Evolutionary conservation across 1,284 basidiomycete genomes (phyloP), one percentile per base, ranked within the genome.

Genomic region (Calocybe gambosa): DNA sequence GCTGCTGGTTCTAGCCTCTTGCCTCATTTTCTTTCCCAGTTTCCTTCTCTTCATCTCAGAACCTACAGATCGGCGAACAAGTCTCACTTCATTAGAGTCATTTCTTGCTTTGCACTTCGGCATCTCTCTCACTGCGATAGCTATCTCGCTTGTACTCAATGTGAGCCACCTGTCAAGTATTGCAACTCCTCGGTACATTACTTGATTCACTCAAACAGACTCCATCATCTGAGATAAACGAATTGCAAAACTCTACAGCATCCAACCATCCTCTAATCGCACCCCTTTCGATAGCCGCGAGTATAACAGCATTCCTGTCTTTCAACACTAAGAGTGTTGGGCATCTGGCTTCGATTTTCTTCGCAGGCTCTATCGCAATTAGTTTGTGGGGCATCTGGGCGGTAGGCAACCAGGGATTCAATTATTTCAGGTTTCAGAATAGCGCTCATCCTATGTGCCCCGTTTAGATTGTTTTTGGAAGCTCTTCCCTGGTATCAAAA

Each of bases 351-450:
- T 67, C 74, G 15, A 43, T 79, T 1, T 66, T 82, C 29, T 74
- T 73, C 39, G 33, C 78, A 10, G 69, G 74, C 16, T 74, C 73
- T 9, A 68, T 72, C 3, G 54, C 68, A 36, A 72, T 85, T 37
- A 78, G 78, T 13, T 47, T 82, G 5, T 83, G 79, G 73, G 85
- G 87, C 1, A 55, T 79, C n/a, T 89, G 83, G 82, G 72, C 73
- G 61, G 86, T 86, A 58, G 49, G 82, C 71, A 10, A 35, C 29
- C 35, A 39, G 51, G 21, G 21, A 23, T 23, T 7, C 7, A 23
- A 23, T 23, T 35, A 46, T 42, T n/a, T 38, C 5, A 42, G 5
- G 21, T 7, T 34, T 25, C 20, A 16, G 12, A n/a, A 26, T 3
- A 20, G 26, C 33, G 43, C 15, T 36, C 42, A 37, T 13, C 9